Evolutionary conservation across 495 filamentous ascomycete genomes (phyloP).

Genomic region (Daldinia grandis): DNA sequence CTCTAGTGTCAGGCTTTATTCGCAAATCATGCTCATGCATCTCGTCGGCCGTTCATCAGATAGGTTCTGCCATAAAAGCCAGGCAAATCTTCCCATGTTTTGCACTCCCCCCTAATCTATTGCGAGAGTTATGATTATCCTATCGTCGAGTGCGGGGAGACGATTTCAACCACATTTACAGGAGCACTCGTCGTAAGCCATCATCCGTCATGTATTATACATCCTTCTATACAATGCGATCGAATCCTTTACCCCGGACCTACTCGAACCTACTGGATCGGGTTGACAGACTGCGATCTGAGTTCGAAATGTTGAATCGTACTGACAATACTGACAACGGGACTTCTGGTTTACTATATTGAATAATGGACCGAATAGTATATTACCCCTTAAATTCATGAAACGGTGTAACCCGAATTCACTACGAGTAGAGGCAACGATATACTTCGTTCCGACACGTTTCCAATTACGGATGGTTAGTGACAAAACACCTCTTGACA

Average conservation of each 20-base stretch:
- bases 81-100: neutral
- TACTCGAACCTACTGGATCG: slow-evolving; percentile 23
- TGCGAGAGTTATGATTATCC: slow-evolving; percentile 2
- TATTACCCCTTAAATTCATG: slow-evolving; percentile 21
- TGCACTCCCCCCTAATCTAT: slow-evolving; percentile 5
- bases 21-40: slow-evolving; percentile 22
- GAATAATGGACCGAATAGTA: slow-evolving; percentile 16
- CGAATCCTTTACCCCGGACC: slow-evolving; percentile 37
- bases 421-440: neutral
- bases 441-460: slow-evolving; percentile 15
- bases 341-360: slow-evolving; percentile 3
- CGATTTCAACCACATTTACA: neutral
- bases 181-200: neutral
- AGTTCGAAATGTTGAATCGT: slow-evolving; percentile 9
- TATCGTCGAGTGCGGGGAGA: slow-evolving; percentile 9
- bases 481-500: slow-evolving; percentile 22
- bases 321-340: neutral
- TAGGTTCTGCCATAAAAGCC: slow-evolving; percentile 3
- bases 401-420: slow-evolving; percentile 15
- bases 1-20: slow-evolving; percentile 18
- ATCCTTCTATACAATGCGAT: slow-evolving; percentile 27
- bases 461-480: slow-evolving; percentile 28
- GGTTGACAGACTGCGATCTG: slow-evolving; percentile 18
- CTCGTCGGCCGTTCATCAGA: slow-evolving; percentile 3
- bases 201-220: slow-evolving; percentile 8